phyloP scores from a whole-genome alignment of 495 filamentous ascomycete species.

The Penicillium antarcticum region DNA sequence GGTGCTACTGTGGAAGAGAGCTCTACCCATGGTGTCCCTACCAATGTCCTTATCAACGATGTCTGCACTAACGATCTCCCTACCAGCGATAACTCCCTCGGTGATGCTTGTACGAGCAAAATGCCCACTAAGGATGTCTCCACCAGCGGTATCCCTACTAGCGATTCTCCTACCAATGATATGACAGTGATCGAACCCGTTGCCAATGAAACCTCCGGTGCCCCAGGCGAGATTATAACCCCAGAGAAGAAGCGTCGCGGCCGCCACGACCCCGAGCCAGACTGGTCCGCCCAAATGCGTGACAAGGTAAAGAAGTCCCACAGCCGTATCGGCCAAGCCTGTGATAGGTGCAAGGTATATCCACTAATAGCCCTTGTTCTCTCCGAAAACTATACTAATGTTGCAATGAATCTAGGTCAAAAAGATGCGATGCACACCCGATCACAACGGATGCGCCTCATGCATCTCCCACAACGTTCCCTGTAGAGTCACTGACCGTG shows the following conservation, averaged over 20 bases:
- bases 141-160: neutral
- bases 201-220: neutral
- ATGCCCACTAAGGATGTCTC: neutral
- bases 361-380: neutral
- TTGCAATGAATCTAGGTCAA: slow-evolving; percentile 61
- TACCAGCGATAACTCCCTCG: too few species aligned
- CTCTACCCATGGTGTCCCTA: too few species aligned
- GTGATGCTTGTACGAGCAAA: too few species aligned
- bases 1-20: too few species aligned
- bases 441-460: slow-evolving; percentile 68
- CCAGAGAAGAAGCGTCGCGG: slow-evolving; percentile 3
- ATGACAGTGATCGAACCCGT: too few species aligned
- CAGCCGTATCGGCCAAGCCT: slow-evolving; percentile 62
- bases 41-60: too few species aligned
- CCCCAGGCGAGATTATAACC: neutral
- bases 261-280: slow-evolving; percentile 7
- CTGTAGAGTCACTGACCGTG: slow-evolving; percentile 81
- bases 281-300: slow-evolving; percentile 8
- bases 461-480: slow-evolving; percentile 67
- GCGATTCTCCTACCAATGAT: neutral
- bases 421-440: slow-evolving; percentile 79
- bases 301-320: neutral
- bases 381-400: too few species aligned
- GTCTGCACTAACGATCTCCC: too few species aligned
- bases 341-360: slow-evolving; percentile 85